These are phyloP conservation scores for Coemansia sp. DNA, from an alignment of 192 early-diverging fungal genomes.

Conservation along the genomic window DNA sequence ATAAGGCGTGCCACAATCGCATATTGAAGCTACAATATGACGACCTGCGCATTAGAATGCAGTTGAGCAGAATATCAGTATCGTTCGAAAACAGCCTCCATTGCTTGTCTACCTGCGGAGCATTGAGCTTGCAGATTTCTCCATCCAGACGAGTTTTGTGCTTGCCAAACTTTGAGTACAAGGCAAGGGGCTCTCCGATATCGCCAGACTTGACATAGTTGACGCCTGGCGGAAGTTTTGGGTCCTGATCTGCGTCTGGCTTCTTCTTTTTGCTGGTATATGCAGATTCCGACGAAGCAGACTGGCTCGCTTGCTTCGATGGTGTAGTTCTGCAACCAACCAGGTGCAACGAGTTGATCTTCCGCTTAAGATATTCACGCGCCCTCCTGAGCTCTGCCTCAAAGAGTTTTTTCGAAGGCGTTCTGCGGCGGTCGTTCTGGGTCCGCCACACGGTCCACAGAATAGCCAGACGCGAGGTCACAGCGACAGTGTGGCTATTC, in stretches of 20 bases:
- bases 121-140: not conserved
- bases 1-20: constrained; percentile 42
- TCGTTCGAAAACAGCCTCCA: constrained; percentile 39
- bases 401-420: not conserved
- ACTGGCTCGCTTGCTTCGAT: not conserved
- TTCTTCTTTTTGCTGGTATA: not conserved
- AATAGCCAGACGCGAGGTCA: constrained; percentile 4
- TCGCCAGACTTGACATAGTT: not conserved
- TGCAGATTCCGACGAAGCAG: not conserved
- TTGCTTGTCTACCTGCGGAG: constrained; percentile 7
- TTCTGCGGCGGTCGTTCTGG: not conserved
- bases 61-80: constrained; percentile 31
- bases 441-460: constrained; percentile 4
- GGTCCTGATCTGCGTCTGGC: not conserved
- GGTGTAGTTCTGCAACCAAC: not conserved
- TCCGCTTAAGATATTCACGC: not conserved
- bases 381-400: not conserved
- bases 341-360: not conserved
- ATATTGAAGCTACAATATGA: constrained; percentile 49
- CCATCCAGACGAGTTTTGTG: constrained; percentile 13
- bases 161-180: constrained; percentile 6
- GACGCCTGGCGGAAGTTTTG: not conserved
- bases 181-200: constrained; percentile 3
- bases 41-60: constrained; percentile 42
- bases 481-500: not conserved